Evolutionary conservation across 2,329 filamentous ascomycete genomes (phyloP), one percentile per base, ranked within the genome.

Genomic region (Penicillium crustosum): DNA sequence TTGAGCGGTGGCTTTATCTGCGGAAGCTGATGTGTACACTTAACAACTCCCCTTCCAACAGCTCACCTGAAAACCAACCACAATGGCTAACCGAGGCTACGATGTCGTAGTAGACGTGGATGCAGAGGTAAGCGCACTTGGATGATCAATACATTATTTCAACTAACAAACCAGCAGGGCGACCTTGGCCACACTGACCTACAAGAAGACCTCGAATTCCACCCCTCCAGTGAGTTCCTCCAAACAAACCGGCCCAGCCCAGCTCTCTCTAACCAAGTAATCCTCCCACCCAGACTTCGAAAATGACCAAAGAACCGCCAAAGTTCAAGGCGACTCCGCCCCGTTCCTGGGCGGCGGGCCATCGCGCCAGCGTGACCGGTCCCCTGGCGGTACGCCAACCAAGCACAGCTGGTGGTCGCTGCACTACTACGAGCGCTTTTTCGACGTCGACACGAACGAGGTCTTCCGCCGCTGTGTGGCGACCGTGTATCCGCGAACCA

Each of bases 201-300:
- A 25, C 92, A 97, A 82, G 93, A 97, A 77, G 94, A 97, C 78
- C 92, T 99, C 75, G 94, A 97, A 84, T 99, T 99, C 81, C 94
- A 99, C 83, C 90, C 87, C 72, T 97, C 93, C 65, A 87, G 85
- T 87, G 78, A 66, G 79, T 68, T 29, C n/a, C 36, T 13, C 10
- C 19, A 38, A 51, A 3, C 25, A n/a, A 42, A 48, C 17, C 19
- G 35, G 1, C 5, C 38, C 6, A 47, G 17, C 7, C 15, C 17
- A 38, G 38, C 38, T 27, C 13, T 21, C 7, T 49, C 51, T 51
- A 50, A 52, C 25, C 9, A 44, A 15, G 15, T 33, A 7, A 42
- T 4, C 6, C 15, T 10, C 36, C 31, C 4, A 5, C 6, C 4
- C 57, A 85, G 83, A 90, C 80, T 95, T 95, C 77, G 85, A 87